Evolutionary conservation across 2,329 filamentous ascomycete species (phyloP).

Genomic region (Cladosporium phlei): DNA sequence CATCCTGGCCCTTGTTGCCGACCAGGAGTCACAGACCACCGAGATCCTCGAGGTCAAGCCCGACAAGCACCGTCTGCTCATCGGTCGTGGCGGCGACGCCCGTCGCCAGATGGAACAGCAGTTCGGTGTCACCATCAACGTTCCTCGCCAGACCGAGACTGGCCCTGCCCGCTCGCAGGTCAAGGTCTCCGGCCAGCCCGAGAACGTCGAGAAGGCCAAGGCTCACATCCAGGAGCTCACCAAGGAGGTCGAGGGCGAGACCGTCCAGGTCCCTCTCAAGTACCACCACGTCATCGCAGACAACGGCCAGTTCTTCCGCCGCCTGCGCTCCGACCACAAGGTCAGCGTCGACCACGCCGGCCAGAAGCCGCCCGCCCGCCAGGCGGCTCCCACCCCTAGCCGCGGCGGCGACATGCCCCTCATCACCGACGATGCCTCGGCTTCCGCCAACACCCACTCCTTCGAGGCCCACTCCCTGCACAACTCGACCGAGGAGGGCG

Average conservation of each 20-base stretch:
- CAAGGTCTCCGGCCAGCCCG: conserved; percentile 75
- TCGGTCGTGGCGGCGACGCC: conserved; percentile 84
- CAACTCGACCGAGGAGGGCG: conserved; percentile 55
- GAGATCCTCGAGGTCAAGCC: conserved; percentile 76
- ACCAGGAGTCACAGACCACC: conserved; percentile 77
- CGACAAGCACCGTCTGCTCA: conserved; percentile 85
- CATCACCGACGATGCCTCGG: conserved; percentile 72
- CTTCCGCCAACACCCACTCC: conserved; percentile 63
- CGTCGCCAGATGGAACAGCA: conserved; percentile 80
- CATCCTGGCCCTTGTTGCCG: conserved; percentile 75
- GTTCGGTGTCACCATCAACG: conserved; percentile 81
- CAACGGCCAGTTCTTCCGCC: conserved; percentile 90
- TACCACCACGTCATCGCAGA: conserved; percentile 82
- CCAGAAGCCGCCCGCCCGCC: conserved; percentile 67
- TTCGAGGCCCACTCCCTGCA: conserved; percentile 81
- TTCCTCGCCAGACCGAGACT: conserved; percentile 67
- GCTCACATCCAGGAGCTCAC: conserved; percentile 72
- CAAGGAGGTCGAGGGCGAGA: conserved; percentile 85
- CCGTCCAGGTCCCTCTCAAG: conserved; percentile 73
- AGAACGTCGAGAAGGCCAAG: conserved; percentile 79
- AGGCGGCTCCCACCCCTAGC: conserved; percentile 44
- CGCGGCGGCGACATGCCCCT: conserved; percentile 65
- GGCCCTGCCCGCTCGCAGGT: conserved; percentile 78
- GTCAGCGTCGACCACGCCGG: conserved; percentile 91
- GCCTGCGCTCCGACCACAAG: conserved; percentile 75